phyloP scores from a whole-genome alignment of 169 alveolate species.

The Pseudocohnilembus persalinus region DNA sequence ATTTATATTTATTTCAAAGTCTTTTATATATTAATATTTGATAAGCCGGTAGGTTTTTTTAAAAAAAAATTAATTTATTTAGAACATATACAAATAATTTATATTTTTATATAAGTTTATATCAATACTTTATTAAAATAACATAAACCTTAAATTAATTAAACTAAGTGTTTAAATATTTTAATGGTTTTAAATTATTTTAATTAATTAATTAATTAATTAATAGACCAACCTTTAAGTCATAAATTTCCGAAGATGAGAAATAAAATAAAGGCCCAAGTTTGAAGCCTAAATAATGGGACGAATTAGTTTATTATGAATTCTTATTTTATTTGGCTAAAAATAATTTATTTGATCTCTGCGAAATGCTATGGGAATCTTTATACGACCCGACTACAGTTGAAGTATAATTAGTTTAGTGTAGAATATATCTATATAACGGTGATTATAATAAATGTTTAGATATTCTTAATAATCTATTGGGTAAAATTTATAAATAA shows the following conservation, averaged over 20 bases:
- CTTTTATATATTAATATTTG: too few species aligned
- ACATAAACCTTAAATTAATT: too few species aligned
- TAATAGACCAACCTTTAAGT: conserved; percentile 5
- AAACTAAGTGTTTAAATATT: too few species aligned
- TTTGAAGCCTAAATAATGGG: conserved; percentile 21
- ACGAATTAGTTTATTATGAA: conserved; percentile 27
- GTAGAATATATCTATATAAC: conserved; percentile 33
- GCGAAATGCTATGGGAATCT: conserved; percentile 18
- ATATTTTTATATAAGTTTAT: too few species aligned
- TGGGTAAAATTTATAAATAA: conserved; percentile 28
- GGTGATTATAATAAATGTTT: conserved; percentile 26
- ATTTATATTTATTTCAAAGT: too few species aligned
- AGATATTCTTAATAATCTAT: conserved; percentile 12
- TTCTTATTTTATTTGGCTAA: conserved; percentile 30
- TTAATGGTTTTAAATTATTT: too few species aligned
- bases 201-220: too few species aligned
- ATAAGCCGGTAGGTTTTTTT: too few species aligned
- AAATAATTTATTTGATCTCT: conserved; percentile 30
- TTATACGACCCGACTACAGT: conserved; percentile 25
- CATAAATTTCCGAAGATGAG: conserved; percentile 25
- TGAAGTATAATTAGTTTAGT: conserved; percentile 18
- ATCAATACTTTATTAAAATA: too few species aligned
- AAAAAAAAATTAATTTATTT: too few species aligned
- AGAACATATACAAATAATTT: too few species aligned
- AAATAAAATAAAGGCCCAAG: conserved; percentile 40